Percentiles rank a stretch among this genome's conserved stretches.
Conservation (phyloP, 2,329 filamentous ascomycete genomes). For the Volutella citrinella region DNA sequence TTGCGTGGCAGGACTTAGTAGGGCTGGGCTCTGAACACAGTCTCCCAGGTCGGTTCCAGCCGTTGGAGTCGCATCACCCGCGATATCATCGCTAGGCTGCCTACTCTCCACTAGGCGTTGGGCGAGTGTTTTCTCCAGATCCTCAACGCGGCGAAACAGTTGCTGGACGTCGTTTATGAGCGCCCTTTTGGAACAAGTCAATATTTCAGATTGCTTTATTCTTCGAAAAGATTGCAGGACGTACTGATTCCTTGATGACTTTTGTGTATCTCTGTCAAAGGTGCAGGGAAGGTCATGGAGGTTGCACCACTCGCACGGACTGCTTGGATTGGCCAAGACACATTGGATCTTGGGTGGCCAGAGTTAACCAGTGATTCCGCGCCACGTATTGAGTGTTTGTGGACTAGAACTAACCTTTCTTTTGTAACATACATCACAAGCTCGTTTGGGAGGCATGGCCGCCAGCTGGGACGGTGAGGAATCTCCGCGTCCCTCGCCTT, state of each 20-base stretch:
- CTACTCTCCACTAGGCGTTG: too few relatives aligned
- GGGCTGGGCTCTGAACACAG: too few relatives aligned
- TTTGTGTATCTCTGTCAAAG: conserved; percentile 18
- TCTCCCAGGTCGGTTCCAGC: too few relatives aligned
- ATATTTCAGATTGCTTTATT: neutral
- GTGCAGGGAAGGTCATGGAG: conserved; percentile 19
- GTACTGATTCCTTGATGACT: conserved; percentile 18
- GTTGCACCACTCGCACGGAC: conserved; percentile 21
- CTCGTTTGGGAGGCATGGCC: conserved; percentile 6
- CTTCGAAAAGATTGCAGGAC: too few relatives aligned
- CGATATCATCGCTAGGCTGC: too few relatives aligned
- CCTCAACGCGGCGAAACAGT: too few relatives aligned
- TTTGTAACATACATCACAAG: conserved; percentile 9
- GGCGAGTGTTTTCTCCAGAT: too few relatives aligned
- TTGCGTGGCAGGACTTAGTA: too few relatives aligned
- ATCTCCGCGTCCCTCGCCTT: conserved; percentile 1
- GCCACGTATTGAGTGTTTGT: neutral
- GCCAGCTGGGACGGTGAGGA: neutral
- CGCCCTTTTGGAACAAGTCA: neutral
- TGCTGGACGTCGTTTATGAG: neutral
- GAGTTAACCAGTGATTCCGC: too few relatives aligned
- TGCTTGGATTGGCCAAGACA: conserved; percentile 13
- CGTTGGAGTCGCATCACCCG: too few relatives aligned
- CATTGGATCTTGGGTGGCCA: conserved; percentile 24
- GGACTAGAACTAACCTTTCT: conserved; percentile 3